phyloP scores from a whole-genome alignment of 2,329 filamentous ascomycete genomes.

The Chrysoporthe austroafricana region DNA sequence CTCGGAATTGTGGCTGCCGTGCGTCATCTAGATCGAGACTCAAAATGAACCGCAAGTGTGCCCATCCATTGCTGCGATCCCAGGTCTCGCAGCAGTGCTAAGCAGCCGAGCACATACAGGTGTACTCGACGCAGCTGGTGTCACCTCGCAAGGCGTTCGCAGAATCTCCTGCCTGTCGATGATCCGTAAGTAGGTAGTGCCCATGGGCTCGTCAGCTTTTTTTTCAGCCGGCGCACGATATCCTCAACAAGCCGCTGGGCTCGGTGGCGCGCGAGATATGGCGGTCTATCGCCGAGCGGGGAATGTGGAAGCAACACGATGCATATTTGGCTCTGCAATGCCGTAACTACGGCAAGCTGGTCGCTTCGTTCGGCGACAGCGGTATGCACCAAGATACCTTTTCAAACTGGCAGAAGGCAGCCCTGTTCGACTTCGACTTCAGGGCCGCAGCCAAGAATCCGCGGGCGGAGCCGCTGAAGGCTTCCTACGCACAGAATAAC shows the following conservation, averaged over 20 bases:
- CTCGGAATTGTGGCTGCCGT: background rate
- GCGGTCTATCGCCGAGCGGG: slow-evolving; percentile 36
- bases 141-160: background rate
- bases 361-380: slow-evolving; percentile 38
- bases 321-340: slow-evolving; percentile 38
- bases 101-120: background rate
- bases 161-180: background rate
- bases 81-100: background rate
- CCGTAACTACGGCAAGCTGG: slow-evolving; percentile 32
- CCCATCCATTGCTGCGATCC: background rate
- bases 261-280: slow-evolving; percentile 35
- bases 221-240: slow-evolving; percentile 24
- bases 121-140: background rate
- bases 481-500: background rate
- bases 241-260: slow-evolving; percentile 38
- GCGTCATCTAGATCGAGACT: background rate
- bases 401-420: slow-evolving; percentile 38
- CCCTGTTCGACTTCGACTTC: slow-evolving; percentile 28
- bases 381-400: slow-evolving; percentile 38
- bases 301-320: slow-evolving; percentile 39
- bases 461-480: background rate
- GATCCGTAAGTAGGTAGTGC: background rate
- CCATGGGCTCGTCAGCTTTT: background rate
- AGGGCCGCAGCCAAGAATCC: slow-evolving; percentile 12
- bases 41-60: background rate